Percentiles rank a stretch among this genome's conserved stretches.
phyloP scores from a whole-genome alignment of 805 yeast species.

The Grigorovia yakushimaensis region DNA sequence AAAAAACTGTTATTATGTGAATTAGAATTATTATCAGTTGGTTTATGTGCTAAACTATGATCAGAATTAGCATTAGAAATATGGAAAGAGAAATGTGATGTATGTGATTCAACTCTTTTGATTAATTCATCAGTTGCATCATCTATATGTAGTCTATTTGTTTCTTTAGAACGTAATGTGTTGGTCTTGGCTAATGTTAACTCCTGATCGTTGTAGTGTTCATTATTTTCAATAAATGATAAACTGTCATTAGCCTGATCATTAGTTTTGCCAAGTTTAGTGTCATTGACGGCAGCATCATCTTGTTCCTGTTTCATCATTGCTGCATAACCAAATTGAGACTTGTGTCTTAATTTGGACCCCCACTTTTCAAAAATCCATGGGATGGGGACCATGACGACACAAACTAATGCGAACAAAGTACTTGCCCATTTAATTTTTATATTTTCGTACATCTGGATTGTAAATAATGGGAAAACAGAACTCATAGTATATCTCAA shows the following conservation, averaged over 20 bases:
- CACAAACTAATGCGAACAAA: conserved; percentile 50
- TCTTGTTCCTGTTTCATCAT: conserved; percentile 31
- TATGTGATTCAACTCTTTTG: background rate
- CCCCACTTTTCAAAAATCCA: conserved; percentile 59
- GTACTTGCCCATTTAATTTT: conserved; percentile 72
- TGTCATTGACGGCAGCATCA: conserved; percentile 22
- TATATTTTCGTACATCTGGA: conserved; percentile 69
- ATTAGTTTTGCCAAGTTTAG: conserved; percentile 18
- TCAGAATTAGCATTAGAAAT: background rate
- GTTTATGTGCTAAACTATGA: background rate
- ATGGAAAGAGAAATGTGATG: background rate
- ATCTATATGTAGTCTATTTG: background rate
- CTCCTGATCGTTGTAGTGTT: background rate
- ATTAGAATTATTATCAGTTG: background rate
- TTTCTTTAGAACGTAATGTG: conserved; percentile 8
- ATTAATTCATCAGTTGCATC: background rate
- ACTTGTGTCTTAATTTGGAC: conserved; percentile 41
- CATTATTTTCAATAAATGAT: background rate
- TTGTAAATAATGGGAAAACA: conserved; percentile 78
- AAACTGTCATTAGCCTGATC: background rate
- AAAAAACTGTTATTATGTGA: background rate
- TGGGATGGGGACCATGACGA: conserved; percentile 67
- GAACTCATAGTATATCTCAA: conserved; percentile 66
- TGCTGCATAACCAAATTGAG: conserved; percentile 54
- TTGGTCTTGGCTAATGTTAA: conserved; percentile 6